These are phyloP conservation scores for Podaxis sp. DNA, from an alignment of 768 basidiomycete genomes.

Conservation along the genomic window DNA sequence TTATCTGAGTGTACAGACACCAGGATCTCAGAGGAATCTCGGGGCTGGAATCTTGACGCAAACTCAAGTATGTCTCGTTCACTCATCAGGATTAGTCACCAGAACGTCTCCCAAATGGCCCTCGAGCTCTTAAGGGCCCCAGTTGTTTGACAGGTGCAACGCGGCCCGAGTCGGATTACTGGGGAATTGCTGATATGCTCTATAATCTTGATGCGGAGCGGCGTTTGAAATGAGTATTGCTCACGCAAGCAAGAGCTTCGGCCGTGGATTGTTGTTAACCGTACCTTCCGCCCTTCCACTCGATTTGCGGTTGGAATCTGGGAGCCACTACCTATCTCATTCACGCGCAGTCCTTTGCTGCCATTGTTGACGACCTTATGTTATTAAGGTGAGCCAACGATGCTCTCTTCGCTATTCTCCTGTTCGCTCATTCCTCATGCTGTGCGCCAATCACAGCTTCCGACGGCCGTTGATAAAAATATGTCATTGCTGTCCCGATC, in stretches of 20 bases:
- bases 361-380: too few species aligned
- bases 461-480: constrained; percentile 2
- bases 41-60: too few species aligned
- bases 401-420: background rate
- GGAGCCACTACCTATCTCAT: background rate
- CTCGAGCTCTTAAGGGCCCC: too few species aligned
- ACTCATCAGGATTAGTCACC: too few species aligned
- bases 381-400: background rate
- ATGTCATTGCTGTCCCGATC: background rate
- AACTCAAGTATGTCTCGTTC: too few species aligned
- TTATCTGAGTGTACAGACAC: too few species aligned
- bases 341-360: background rate
- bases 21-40: too few species aligned
- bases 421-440: background rate
- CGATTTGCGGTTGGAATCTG: background rate
- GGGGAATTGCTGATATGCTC: too few species aligned
- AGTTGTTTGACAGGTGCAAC: too few species aligned
- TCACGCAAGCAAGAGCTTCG: background rate
- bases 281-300: background rate
- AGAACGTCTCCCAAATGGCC: too few species aligned
- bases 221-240: background rate
- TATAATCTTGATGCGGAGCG: too few species aligned
- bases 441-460: background rate
- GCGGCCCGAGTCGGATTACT: too few species aligned
- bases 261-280: background rate